phyloP scores from a whole-genome alignment of 2,329 filamentous ascomycete genomes.

The Cladophialophora yegresii region DNA sequence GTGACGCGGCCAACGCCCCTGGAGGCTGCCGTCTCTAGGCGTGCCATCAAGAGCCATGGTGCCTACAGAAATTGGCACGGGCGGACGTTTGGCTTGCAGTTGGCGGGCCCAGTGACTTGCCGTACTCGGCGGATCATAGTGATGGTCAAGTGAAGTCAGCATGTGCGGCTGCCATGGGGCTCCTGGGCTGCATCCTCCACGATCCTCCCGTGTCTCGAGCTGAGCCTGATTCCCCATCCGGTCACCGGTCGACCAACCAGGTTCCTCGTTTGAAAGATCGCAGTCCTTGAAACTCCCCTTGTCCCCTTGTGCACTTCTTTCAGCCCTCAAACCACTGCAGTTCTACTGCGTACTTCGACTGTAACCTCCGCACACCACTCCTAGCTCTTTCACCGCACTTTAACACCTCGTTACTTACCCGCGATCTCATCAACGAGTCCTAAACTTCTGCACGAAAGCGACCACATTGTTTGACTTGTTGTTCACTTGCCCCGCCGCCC shows the following conservation, averaged over 20 bases:
- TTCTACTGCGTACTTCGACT: neutral
- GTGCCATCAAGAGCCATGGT: neutral
- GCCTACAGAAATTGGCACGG: neutral
- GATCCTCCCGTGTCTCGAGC: neutral
- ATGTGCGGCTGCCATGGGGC: neutral
- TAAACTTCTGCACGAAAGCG: neutral
- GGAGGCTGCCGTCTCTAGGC: neutral
- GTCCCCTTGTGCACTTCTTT: conserved; percentile 9
- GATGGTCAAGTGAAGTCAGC: neutral
- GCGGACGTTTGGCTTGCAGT: neutral
- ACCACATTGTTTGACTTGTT: neutral
- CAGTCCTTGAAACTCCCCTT: conserved; percentile 7
- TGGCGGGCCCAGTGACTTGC: neutral
- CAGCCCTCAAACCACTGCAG: conserved; percentile 8
- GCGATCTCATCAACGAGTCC: neutral
- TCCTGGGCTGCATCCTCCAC: too few species aligned
- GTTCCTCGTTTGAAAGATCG: conserved; percentile 1
- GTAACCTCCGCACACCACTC: neutral
- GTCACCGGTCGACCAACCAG: conserved; percentile 5
- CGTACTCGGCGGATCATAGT: neutral
- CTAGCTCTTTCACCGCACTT: neutral
- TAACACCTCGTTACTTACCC: neutral
- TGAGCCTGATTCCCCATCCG: conserved; percentile 4
- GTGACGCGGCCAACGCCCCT: neutral
- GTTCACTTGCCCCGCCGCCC: conserved; percentile 19